phyloP scores from a whole-genome alignment of 192 early-diverging fungal genomes.

The Martensiomyces pterosporus region DNA sequence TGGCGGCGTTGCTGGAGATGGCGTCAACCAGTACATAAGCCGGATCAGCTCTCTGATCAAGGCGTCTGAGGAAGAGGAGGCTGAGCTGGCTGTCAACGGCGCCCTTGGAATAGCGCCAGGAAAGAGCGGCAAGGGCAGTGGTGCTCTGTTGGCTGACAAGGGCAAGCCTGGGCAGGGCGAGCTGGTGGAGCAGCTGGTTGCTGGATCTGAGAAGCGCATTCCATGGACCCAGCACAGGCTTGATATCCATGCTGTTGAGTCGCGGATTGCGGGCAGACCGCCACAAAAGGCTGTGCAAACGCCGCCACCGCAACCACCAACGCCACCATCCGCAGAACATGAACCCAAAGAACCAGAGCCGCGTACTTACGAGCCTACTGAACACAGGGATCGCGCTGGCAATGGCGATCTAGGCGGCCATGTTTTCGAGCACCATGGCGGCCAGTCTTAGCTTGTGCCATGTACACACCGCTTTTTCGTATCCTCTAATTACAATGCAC shows the following conservation, averaged over 20 bases:
- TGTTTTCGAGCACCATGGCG: slow-evolving; percentile 12
- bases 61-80: slow-evolving; percentile 42
- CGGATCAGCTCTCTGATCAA: slow-evolving; percentile 45
- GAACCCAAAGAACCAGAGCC: too few species aligned
- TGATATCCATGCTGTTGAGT: slow-evolving; percentile 41
- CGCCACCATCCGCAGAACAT: slow-evolving; percentile 3
- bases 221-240: slow-evolving; percentile 48
- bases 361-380: background rate
- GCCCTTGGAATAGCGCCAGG: slow-evolving; percentile 10
- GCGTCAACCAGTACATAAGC: slow-evolving; percentile 32
- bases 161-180: slow-evolving; percentile 13
- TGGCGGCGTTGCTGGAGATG: slow-evolving; percentile 41
- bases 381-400: slow-evolving; percentile 4
- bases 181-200: slow-evolving; percentile 37
- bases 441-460: too few species aligned
- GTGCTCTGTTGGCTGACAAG: too few species aligned
- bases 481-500: too few species aligned
- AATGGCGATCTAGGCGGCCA: slow-evolving; percentile 3
- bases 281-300: slow-evolving; percentile 20
- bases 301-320: background rate
- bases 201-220: slow-evolving; percentile 41
- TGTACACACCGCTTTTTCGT: too few species aligned
- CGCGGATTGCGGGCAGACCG: slow-evolving; percentile 19
- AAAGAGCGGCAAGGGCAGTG: slow-evolving; percentile 6
- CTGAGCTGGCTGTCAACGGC: slow-evolving; percentile 37